These are phyloP conservation scores for Gossypium davidsonii DNA, from an alignment of 441 rosid species.

Conservation along the genomic window DNA sequence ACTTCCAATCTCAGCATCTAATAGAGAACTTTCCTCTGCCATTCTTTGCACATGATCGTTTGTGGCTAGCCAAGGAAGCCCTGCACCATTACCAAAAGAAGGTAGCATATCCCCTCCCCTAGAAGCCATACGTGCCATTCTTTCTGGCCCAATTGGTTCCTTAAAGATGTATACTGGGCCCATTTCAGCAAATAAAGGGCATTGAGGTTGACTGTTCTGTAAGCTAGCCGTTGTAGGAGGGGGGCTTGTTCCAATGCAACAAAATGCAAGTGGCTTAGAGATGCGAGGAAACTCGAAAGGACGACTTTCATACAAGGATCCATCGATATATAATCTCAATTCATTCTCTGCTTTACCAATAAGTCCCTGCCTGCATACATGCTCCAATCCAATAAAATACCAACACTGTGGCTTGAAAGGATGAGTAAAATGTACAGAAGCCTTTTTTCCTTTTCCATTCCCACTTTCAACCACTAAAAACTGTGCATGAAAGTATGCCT, in stretches of 20 bases:
- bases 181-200: constrained; percentile 99
- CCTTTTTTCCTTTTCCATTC: constrained; percentile 91
- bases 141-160: constrained; percentile 92
- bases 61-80: constrained; percentile 92
- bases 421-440: constrained; percentile 92
- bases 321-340: constrained; percentile 86
- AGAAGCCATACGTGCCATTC: constrained; percentile 81
- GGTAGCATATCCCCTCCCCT: constrained; percentile 97
- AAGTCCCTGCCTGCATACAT: constrained; percentile 76
- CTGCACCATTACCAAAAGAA: constrained; percentile 88
- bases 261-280: constrained; percentile 93
- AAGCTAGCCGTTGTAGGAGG: constrained; percentile 97
- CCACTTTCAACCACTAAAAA: constrained; percentile 97
- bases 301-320: constrained; percentile 87
- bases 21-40: constrained; percentile 76
- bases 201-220: constrained; percentile 92
- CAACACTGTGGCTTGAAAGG: constrained; percentile 99
- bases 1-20: constrained; percentile 92
- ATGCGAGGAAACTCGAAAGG: constrained; percentile 93
- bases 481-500: constrained; percentile 97
- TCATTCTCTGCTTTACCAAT: constrained; percentile 93
- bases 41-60: constrained; percentile 50
- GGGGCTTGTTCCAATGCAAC: constrained; percentile 97
- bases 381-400: constrained; percentile 96
- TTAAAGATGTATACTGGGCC: constrained; percentile 95